Evolutionary conservation across 73 alveolate species (phyloP), one percentile per base, ranked within the genome.

Genomic region (Halteria grandinella): DNA sequence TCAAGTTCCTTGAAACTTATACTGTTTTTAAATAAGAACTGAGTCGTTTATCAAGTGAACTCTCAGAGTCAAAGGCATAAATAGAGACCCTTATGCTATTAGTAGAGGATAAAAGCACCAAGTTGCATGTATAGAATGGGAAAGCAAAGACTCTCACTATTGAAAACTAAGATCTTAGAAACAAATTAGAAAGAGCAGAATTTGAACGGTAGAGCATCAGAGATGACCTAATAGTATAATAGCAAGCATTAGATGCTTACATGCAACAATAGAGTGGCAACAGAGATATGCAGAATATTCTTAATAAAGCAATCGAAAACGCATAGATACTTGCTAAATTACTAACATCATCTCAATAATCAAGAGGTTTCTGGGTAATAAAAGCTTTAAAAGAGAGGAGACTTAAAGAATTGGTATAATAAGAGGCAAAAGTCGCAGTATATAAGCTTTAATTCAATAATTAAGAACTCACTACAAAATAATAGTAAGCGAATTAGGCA

Each of bases 221-320:
- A 40, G 77, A 60, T 37, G 77, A 60, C 43, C 43, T 36, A 21
- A 60, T 60, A 3, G 49, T 59, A 1, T 45, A 60, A 45, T 60
- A 60, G 48, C 24, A 60, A 60, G 77, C 77, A 6, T 40, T 60
- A n/a, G 77, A 60, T 60, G 77, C 43, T 1, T 60, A 60, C 27
- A 59, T 60, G 3, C n/a, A n/a, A n/a, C n/a, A n/a, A n/a, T n/a
- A n/a, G n/a, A n/a, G n/a, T n/a, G n/a, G n/a, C n/a, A n/a, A n/a
- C n/a, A n/a, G n/a, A n/a, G n/a, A n/a, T n/a, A n/a, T n/a, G n/a
- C n/a, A n/a, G n/a, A n/a, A n/a, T n/a, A n/a, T n/a, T n/a, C n/a
- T n/a, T n/a, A n/a, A n/a, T n/a, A n/a, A n/a, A n/a, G n/a, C n/a
- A n/a, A n/a, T n/a, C n/a, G n/a, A n/a, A n/a, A n/a, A n/a, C n/a